phyloP scores from a whole-genome alignment of 1,284 basidiomycete species.

The Apiotrichum laibachii region DNA sequence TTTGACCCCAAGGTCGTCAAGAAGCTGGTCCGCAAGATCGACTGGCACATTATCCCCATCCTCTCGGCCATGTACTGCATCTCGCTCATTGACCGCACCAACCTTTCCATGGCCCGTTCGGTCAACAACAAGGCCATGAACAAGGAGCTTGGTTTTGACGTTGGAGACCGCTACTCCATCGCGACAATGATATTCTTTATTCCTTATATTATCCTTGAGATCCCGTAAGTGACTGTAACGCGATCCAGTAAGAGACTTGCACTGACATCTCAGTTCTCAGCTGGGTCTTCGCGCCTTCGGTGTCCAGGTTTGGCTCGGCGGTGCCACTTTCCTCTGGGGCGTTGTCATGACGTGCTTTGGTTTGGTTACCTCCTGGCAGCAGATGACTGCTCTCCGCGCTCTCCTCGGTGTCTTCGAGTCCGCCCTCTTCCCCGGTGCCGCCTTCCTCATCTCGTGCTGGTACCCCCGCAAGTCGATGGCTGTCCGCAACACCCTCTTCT shows the following conservation, averaged over 20 bases:
- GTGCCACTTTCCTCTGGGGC: constrained; percentile 42
- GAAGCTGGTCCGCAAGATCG: constrained; percentile 5
- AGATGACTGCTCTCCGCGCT: constrained; percentile 48
- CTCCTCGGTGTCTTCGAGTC: constrained; percentile 50
- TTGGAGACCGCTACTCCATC: constrained; percentile 48
- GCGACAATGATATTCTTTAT: constrained; percentile 46
- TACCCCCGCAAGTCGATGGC: constrained; percentile 54
- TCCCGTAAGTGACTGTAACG: background rate
- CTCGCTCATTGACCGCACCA: constrained; percentile 21
- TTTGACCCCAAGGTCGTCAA: constrained; percentile 4
- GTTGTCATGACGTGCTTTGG: constrained; percentile 49
- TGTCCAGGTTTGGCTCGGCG: constrained; percentile 9
- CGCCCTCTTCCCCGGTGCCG: constrained; percentile 47
- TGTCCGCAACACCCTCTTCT: constrained; percentile 46
- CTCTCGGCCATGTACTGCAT: constrained; percentile 14
- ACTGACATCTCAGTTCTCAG: background rate
- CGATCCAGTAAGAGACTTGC: too few relatives aligned
- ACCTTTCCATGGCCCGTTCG: constrained; percentile 24
- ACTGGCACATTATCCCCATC: constrained; percentile 14
- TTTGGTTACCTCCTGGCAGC: constrained; percentile 40
- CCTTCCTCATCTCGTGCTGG: constrained; percentile 53
- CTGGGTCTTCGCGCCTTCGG: constrained; percentile 1
- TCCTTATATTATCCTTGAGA: constrained; percentile 1
- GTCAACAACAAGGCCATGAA: constrained; percentile 27
- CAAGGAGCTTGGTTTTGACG: constrained; percentile 23